phyloP scores from a whole-genome alignment of 2,329 filamentous ascomycete species.

The Proliferodiscus dingleyae region DNA sequence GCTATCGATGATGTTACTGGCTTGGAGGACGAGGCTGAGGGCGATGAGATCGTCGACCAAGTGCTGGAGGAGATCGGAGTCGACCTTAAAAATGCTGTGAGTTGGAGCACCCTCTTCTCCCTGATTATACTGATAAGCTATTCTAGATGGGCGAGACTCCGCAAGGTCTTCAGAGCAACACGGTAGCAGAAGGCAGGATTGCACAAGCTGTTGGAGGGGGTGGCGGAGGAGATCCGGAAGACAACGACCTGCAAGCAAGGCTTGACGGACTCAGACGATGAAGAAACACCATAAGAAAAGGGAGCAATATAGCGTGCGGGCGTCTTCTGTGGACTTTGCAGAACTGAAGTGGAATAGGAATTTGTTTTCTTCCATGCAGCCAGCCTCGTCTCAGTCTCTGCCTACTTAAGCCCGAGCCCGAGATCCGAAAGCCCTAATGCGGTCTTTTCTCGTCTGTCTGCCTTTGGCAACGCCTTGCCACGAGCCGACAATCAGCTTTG shows the following conservation, averaged over 20 bases:
- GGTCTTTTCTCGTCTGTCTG: constrained; percentile 3
- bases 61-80: constrained; percentile 96
- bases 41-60: constrained; percentile 94
- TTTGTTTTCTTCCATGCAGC: neutral
- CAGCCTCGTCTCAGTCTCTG: neutral
- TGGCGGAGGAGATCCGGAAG: constrained; percentile 54
- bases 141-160: constrained; percentile 85
- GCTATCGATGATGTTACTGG: constrained; percentile 96
- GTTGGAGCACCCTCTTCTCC: constrained; percentile 33
- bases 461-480: constrained; percentile 1
- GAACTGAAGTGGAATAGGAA: constrained; percentile 5
- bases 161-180: constrained; percentile 69
- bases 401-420: neutral
- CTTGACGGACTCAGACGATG: constrained; percentile 67
- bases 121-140: constrained; percentile 11
- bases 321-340: constrained; percentile 10
- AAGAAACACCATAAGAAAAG: constrained; percentile 15
- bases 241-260: constrained; percentile 90
- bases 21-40: constrained; percentile 83
- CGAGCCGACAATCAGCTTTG: no score
- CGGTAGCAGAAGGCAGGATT: constrained; percentile 69
- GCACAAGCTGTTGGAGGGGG: constrained; percentile 80
- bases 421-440: neutral
- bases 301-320: constrained; percentile 15
- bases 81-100: constrained; percentile 82